These are phyloP conservation scores for Cyanidiococcus yangmingshanensis DNA, from an alignment of 23 red algal genomes.

Conservation along the genomic window DNA sequence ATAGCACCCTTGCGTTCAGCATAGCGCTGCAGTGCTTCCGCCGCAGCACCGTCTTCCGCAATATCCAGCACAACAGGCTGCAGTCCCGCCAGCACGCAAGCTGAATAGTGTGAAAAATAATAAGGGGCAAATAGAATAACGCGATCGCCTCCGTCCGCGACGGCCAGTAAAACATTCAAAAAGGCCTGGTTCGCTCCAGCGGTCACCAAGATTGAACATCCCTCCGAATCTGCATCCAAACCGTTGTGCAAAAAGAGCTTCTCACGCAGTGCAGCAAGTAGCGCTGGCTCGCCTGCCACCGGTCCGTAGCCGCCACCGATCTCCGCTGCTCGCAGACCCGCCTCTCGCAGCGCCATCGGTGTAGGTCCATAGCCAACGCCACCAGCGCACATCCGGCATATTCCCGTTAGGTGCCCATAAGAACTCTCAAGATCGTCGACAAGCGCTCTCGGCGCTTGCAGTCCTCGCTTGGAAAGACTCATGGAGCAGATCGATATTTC, in stretches of 20 bases:
- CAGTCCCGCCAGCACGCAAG: conserved; percentile 1
- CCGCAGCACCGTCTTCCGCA: not conserved
- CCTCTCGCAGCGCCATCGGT: not conserved
- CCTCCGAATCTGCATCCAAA: not conserved
- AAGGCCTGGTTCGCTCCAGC: conserved; percentile 40
- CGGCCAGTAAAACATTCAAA: conserved; percentile 31
- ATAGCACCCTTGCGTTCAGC: not conserved
- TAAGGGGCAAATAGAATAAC: conserved; percentile 55
- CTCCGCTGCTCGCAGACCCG: not conserved
- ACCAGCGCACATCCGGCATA: not conserved
- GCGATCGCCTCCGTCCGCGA: conserved; percentile 39
- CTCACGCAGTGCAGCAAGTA: not conserved
- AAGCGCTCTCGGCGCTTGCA: not conserved
- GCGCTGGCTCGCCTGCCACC: not conserved
- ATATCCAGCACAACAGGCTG: not conserved
- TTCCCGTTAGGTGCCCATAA: not conserved
- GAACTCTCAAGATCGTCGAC: not conserved
- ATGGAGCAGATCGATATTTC: not conserved
- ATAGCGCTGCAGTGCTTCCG: not conserved
- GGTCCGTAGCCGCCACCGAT: not conserved
- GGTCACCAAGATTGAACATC: conserved; percentile 21
- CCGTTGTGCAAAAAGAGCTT: conserved; percentile 3
- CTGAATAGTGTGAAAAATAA: conserved; percentile 62
- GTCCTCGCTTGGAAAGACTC: not conserved
- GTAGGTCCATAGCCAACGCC: not conserved